Evolutionary conservation across 2,329 filamentous ascomycete species (phyloP), one percentile per base, ranked within the genome.

Genomic region (Arthrinium puccinioides): DNA sequence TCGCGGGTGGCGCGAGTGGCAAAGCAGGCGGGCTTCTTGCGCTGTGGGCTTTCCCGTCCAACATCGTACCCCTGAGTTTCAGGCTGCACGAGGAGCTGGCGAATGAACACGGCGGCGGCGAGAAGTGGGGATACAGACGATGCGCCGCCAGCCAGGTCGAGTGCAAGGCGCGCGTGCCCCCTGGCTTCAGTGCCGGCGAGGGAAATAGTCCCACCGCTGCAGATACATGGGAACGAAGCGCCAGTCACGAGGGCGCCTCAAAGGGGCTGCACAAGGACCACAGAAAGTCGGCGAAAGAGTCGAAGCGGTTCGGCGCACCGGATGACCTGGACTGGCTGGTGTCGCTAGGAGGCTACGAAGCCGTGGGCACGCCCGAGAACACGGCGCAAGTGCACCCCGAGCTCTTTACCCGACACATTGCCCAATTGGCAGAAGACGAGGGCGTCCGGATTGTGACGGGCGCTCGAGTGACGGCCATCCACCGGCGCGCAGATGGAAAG

Each of bases 361-460:
- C 39, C n/a, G 59, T 60, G 44, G 57, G 55, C 13, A 78, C 80
- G 0, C 66, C 66, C 2, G 50, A 57, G 6, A 76, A 80, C 37
- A 88, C 84, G 1, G 84, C 84, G 1, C 84, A 89, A 57, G 83
- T 89, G 2, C 84, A 89, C 51, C 84, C 84, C 0, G 85, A 79
- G 48, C 74, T 81, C 6, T 89, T 88, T 54, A 88, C 84, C 1
- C 84, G 76, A 0, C 72, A 74, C 15, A 86, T 88, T 71, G 81
- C 79, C 4, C 64, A 72, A 36, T 63, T 88, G 10, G 82, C 84
- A 0, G 64, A 75, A 44, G 79, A 84, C 28, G 67, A 66, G 38
- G 76, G 77, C 3, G 50, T 57, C 9, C 45, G 52, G 37, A 52
- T 52, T 38, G 50, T 59, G n/a, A 54, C 52, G 21, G 57, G 55